Base-by-base conservation (phyloP, 139 green algal genomes). In the Nannochloris sp. region DNA sequence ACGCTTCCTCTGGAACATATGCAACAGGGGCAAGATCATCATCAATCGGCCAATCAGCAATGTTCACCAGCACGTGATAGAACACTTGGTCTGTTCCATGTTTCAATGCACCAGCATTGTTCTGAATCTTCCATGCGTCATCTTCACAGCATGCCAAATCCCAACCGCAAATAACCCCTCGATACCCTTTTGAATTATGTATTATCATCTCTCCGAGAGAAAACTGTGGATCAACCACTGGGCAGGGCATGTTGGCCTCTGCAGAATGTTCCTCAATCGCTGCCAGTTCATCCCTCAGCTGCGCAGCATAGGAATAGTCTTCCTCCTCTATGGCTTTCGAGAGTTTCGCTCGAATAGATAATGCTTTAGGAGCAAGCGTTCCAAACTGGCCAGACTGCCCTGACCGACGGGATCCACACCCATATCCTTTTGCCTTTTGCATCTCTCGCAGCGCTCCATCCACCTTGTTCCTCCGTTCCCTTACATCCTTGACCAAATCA, bases 101-200 rank as follows among this genome's bases (percentile, higher is more conserved):
- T 18, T 27, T 34, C 27, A 68, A 43, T 18, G 15, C 16, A 7
- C 29, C 48, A 43, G 78, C 51, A 18, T 70, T 57, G 3, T 68
- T 67, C 9, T 44, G 58, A 25, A 31, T 34, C 48, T 79, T 65
- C 87, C 87, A 95, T 7, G 81, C 76, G 18, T 81, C 59, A 48
- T 61, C 66, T 68, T 95, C 88, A 66, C 85, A 91, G 70, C 87
- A 95, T 12, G 44, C 49, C 1, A 75, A 51, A 63, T 95, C 87
- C 83, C 83, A 91, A 31, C 77, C 75, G 56, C 60, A 70, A 4
- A 95, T 64, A 23, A 94, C 77, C 10, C 82, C 88, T 25, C 84
- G 57, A 31, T 78, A 86, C 10, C 78, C 78, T 61, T 73, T 65
- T 34, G 51, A 49, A 15, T 34, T 54, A 72, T 93, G 85, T 59